A percentile compares a stretch with the other conserved stretches of the same genome.
phyloP scores from a whole-genome alignment of 75 land plant species.

The Azolla pinnata region DNA sequence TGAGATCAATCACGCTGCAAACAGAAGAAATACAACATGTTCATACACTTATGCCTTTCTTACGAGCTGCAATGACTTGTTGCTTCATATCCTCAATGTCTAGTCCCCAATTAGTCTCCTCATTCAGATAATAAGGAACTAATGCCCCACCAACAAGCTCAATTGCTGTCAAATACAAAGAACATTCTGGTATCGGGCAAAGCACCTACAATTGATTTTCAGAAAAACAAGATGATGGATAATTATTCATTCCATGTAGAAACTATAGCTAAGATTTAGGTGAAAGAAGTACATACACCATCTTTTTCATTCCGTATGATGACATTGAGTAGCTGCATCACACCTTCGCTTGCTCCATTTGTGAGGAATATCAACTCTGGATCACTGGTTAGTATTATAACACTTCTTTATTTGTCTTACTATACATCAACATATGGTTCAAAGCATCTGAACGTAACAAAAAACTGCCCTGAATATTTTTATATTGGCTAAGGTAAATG shows the following conservation, averaged over 20 bases:
- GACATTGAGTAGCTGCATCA: slow-evolving; percentile 71
- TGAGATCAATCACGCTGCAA: too few species aligned
- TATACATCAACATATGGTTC: too few species aligned
- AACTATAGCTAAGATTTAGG: too few species aligned
- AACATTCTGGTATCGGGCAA: slow-evolving; percentile 96
- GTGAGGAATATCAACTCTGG: slow-evolving; percentile 93
- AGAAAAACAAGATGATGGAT: too few species aligned
- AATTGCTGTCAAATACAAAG: slow-evolving; percentile 88
- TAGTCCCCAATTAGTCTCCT: slow-evolving; percentile 81
- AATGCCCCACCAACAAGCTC: slow-evolving; percentile 76
- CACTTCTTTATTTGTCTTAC: too few species aligned
- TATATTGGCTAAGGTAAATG: too few species aligned
- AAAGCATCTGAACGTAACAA: too few species aligned
- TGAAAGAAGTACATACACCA: slow-evolving; percentile 50
- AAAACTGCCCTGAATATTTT: too few species aligned
- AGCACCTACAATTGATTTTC: slow-evolving; percentile 47
- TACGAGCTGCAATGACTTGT: slow-evolving; percentile 51
- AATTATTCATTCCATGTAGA: too few species aligned
- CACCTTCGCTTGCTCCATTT: slow-evolving; percentile 99
- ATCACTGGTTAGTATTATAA: slow-evolving; percentile 77
- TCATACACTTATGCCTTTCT: slow-evolving; percentile 68
- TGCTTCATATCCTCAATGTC: slow-evolving; percentile 47
- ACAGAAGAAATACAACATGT: too few species aligned
- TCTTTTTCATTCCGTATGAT: slow-evolving; percentile 67
- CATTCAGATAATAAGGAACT: slow-evolving; percentile 87